Evolutionary conservation across 2,329 filamentous ascomycete species (phyloP).

Genomic region (Alternaria sp.): DNA sequence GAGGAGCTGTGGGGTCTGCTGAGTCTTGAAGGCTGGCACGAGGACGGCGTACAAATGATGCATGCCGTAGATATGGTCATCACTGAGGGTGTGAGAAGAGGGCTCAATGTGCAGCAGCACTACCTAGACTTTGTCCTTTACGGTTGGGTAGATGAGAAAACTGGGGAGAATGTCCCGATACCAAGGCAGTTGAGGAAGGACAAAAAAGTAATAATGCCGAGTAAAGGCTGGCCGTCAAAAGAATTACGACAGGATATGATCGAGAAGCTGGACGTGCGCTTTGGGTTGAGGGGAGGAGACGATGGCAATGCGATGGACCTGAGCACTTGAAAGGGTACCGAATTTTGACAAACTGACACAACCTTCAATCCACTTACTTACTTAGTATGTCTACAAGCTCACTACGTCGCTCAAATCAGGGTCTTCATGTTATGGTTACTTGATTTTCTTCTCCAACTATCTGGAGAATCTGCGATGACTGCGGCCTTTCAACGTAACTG

Average conservation of each 20-base stretch:
- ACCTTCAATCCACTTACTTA: neutral
- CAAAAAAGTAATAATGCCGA: conserved; percentile 46
- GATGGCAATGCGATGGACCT: neutral
- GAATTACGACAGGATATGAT: conserved; percentile 2
- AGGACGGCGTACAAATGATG: conserved; percentile 66
- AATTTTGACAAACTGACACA: neutral
- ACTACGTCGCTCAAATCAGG: neutral
- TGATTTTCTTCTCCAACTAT: too few species aligned
- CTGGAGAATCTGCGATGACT: neutral
- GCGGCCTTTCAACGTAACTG: neutral
- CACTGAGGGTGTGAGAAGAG: conserved; percentile 62
- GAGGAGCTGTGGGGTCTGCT: conserved; percentile 48
- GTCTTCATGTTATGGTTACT: too few species aligned
- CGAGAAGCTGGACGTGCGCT: conserved; percentile 7
- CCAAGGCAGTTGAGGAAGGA: conserved; percentile 62
- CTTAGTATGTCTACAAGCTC: neutral
- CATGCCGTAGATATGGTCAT: conserved; percentile 47
- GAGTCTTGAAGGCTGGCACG: conserved; percentile 54
- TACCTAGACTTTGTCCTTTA: conserved; percentile 67
- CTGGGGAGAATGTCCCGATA: conserved; percentile 59
- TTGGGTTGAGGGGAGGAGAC: neutral
- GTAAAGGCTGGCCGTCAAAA: conserved; percentile 10
- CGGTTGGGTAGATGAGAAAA: conserved; percentile 65
- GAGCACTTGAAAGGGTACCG: neutral
- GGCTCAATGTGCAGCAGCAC: conserved; percentile 62